Base-by-base conservation (phyloP, 345 rosid genomes). In the Rhizophora mangle region DNA sequence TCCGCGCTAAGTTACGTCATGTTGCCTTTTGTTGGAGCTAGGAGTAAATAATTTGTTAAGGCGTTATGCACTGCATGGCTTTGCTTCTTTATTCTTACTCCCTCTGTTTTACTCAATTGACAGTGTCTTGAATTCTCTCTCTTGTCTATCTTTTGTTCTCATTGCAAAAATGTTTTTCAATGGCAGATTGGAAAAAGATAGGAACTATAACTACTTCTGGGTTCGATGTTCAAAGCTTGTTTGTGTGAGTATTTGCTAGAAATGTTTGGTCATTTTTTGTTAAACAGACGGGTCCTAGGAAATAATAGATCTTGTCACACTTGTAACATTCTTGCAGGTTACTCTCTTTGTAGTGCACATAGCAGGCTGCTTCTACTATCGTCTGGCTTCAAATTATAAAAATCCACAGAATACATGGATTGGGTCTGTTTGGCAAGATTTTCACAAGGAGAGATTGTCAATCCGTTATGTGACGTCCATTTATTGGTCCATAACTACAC, bases 401-500 rank as follows among this genome's bases (percentile, higher is more conserved):
- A 78, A 89, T 67, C 92, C 90, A 13, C 22, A 62, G 52, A 62
- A 65, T 46, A 86, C 97, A 22, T 93, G 92, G 85, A 84, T 93
- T 61, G 89, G 87, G 2, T 73, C 80, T 6, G 57, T 85, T 2
- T 65, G 83, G 72, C 80, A 74, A 9, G 70, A 87, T 2, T 93
- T 78, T 62, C 74, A 31, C 16, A 19, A 71, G 4, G 74, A 67
- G 61, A 53, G 68, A 21, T 60, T 87, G 30, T 64, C 70, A 13
- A 5, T 72, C 5, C 87, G 78, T n/a, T 93, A 93, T 64, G 84
- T 84, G 58, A 85, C 83, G n/a, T 73, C 97, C 0, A 57, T 90
- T 60, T 90, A 93, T 69, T 91, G 97, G 97, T 87, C 98, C 13
- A 89, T 89, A 30, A 81, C 92, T 74, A 93, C 97, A 2, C 84